Evolutionary conservation across 108 stramenopile genomes (phyloP).

Genomic region (Discostella stelligeroides): DNA sequence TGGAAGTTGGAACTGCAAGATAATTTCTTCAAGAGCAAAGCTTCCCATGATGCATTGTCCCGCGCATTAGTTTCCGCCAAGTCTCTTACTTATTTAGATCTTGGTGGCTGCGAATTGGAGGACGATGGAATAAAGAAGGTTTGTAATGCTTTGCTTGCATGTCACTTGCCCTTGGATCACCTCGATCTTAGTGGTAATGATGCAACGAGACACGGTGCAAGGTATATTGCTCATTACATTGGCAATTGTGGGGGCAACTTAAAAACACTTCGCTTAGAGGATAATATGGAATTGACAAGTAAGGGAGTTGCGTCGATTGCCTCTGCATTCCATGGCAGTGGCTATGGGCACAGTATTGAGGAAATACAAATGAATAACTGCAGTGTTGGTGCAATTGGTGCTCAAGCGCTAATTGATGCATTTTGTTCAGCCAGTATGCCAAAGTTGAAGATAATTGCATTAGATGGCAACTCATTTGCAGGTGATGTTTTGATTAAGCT

Average conservation of each 20-base stretch:
- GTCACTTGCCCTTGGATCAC: constrained; percentile 46
- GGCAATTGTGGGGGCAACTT: constrained; percentile 41
- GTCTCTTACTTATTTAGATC: constrained; percentile 44
- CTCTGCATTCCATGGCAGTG: constrained; percentile 41
- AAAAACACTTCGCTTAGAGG: constrained; percentile 47
- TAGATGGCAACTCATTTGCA: constrained; percentile 50
- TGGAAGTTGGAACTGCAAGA: constrained; percentile 48
- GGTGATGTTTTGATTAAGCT: constrained; percentile 40
- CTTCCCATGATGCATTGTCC: constrained; percentile 41
- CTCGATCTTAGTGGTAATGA: constrained; percentile 56
- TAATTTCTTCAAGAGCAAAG: constrained; percentile 52
- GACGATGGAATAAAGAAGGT: constrained; percentile 57
- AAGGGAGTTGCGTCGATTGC: constrained; percentile 46
- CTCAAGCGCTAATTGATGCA: constrained; percentile 48
- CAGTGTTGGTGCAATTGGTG: constrained; percentile 47
- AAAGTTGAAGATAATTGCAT: constrained; percentile 36
- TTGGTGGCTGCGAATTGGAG: constrained; percentile 53
- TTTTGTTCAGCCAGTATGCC: constrained; percentile 47
- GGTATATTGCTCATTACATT: constrained; percentile 50
- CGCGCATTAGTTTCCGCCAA: constrained; percentile 32
- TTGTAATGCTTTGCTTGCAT: constrained; percentile 52
- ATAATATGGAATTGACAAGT: constrained; percentile 57
- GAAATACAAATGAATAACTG: constrained; percentile 40
- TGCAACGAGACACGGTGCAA: constrained; percentile 39
- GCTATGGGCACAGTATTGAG: constrained; percentile 42